A percentile compares a stretch with the other conserved stretches of the same genome.
Evolutionary conservation across 805 yeast genomes (phyloP).

Genomic region (Saccharomycopsis guyanensis): DNA sequence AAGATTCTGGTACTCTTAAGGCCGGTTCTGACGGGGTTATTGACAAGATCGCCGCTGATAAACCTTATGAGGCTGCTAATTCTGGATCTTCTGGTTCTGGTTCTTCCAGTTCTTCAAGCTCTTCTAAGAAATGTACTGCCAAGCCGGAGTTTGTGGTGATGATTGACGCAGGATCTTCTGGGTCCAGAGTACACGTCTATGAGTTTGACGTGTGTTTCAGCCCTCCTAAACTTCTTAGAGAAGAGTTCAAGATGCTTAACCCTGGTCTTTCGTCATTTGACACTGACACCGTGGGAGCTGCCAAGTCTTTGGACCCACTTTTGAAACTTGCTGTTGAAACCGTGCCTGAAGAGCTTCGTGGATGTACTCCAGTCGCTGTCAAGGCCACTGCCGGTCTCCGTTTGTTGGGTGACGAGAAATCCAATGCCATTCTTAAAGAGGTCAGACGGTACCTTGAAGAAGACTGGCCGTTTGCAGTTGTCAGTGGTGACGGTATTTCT

Average conservation of each 20-base stretch:
- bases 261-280: slow-evolving; percentile 90
- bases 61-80: too few species aligned
- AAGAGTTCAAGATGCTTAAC: slow-evolving; percentile 78
- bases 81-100: neutral
- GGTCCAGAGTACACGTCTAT: slow-evolving; percentile 92
- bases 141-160: slow-evolving; percentile 72
- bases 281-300: slow-evolving; percentile 77
- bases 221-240: slow-evolving; percentile 75
- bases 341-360: slow-evolving; percentile 65
- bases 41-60: slow-evolving; percentile 4
- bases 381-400: slow-evolving; percentile 98
- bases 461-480: slow-evolving; percentile 89
- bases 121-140: slow-evolving; percentile 28
- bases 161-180: slow-evolving; percentile 98
- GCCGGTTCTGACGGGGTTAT: neutral
- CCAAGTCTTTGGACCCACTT: slow-evolving; percentile 79
- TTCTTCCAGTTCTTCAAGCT: slow-evolving; percentile 1
- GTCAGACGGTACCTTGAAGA: slow-evolving; percentile 69
- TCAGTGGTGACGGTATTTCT: slow-evolving; percentile 75
- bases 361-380: slow-evolving; percentile 90
- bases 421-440: slow-evolving; percentile 62
- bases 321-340: slow-evolving; percentile 64
- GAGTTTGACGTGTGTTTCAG: slow-evolving; percentile 79
- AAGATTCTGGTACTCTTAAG: neutral
- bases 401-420: slow-evolving; percentile 67